Evolutionary conservation across 441 rosid species (phyloP).

Genomic region (Pelargonium australe): DNA sequence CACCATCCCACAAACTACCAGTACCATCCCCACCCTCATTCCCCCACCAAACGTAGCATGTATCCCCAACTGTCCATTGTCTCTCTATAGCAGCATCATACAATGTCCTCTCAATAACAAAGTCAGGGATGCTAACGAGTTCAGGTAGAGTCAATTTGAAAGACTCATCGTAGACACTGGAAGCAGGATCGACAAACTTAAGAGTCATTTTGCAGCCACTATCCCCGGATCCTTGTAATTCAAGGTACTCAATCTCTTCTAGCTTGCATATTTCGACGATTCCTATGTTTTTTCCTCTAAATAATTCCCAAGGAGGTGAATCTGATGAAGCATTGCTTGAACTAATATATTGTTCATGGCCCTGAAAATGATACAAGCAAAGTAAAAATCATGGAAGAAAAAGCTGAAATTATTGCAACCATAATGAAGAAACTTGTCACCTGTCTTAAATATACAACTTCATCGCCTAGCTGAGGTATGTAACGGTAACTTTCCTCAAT

Average conservation of each 20-base stretch:
- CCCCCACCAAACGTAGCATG: conserved; percentile 70
- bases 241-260: conserved; percentile 47
- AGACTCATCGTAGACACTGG: conserved; percentile 36
- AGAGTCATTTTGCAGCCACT: conserved; percentile 72
- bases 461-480: conserved; percentile 71
- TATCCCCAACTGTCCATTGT: conserved; percentile 50
- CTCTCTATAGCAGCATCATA: conserved; percentile 51
- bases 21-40: conserved; percentile 35
- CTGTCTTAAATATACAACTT: conserved; percentile 68
- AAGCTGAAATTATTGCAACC: conserved; percentile 11
- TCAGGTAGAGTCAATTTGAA: conserved; percentile 60
- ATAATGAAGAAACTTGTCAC: conserved; percentile 22
- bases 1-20: conserved; percentile 71
- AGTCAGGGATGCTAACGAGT: conserved; percentile 52
- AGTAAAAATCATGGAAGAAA: conserved; percentile 18
- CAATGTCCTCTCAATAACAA: conserved; percentile 59
- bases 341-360: conserved; percentile 50
- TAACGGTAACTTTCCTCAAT: conserved; percentile 64
- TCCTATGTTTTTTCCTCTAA: conserved; percentile 35
- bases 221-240: conserved; percentile 68
- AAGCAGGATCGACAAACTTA: conserved; percentile 42
- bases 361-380: conserved; percentile 40
- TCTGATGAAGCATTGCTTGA: conserved; percentile 28
- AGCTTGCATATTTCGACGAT: conserved; percentile 60
- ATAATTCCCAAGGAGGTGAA: conserved; percentile 41